phyloP scores from a whole-genome alignment of 768 basidiomycete genomes.

The Dictyophora rubrovolvata region DNA sequence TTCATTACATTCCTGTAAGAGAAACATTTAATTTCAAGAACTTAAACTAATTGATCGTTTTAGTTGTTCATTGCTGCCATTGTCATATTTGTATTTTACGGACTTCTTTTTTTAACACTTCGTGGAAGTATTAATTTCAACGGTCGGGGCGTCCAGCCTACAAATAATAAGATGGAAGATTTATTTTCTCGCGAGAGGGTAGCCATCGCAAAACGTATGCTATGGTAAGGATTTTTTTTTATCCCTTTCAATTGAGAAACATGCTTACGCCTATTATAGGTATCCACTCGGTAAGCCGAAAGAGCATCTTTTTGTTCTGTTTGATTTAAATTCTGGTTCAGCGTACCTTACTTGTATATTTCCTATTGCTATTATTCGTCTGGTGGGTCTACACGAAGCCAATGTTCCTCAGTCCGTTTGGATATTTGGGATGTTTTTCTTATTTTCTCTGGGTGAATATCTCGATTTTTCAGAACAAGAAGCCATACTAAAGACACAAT shows the following conservation, averaged over 20 bases:
- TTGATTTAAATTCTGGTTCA: neutral
- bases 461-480: neutral
- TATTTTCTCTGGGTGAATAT: constrained; percentile 4
- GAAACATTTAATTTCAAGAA: neutral
- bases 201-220: constrained; percentile 8
- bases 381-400: constrained; percentile 1
- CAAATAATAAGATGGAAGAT: neutral
- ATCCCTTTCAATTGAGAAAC: neutral
- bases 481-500: neutral
- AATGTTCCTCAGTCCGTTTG: neutral
- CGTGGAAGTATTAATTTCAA: constrained; percentile 8
- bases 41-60: too few species aligned
- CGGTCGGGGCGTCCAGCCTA: neutral
- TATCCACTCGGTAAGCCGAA: constrained; percentile 3
- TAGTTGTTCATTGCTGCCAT: constrained; percentile 5
- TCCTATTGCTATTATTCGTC: constrained; percentile 8
- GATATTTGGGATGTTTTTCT: constrained; percentile 9
- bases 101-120: constrained; percentile 2
- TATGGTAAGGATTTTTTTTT: constrained; percentile 1
- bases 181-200: constrained; percentile 1
- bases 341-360: constrained; percentile 7
- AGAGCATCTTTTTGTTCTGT: neutral
- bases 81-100: constrained; percentile 7
- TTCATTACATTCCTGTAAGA: constrained; percentile 8
- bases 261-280: neutral